Base-by-base conservation (phyloP, 2,329 filamentous ascomycete genomes). In the Trichoderma oligosporum region DNA sequence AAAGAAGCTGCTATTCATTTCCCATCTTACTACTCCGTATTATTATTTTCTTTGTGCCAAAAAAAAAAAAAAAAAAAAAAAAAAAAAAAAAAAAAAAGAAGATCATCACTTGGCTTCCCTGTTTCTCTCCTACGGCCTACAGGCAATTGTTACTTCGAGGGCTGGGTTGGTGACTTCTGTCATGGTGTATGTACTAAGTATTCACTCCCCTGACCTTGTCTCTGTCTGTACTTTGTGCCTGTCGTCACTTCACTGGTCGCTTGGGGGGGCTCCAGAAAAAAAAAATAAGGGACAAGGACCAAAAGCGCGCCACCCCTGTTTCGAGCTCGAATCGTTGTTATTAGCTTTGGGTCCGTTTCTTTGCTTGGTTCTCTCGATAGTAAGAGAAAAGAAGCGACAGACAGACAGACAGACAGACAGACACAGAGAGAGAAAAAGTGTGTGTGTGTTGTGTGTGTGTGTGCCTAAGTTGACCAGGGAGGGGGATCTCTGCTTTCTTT, bases 241-340 rank as follows among this genome's bases (percentile, higher is more conserved):
- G 48, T 52, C 42, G 48, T 52, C 48, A 52, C 48, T 52, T n/a
- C n/a, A n/a, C n/a, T n/a, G 27, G 27, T 31, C 27, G 5, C 11
- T 11, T 31, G 27, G 27, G 27, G 27, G 6, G 35, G 52, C 39
- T 55, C 52, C 52, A 46, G 41, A 45, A 38, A 38, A 38, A 49
- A 44, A 44, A 9, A 49, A 49, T 38, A 55, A 46, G 52, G 52
- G 41, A 46, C 41, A 45, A 22, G 31, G 29, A 46, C 18, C 42
- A 22, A 41, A 11, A 33, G 44, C 44, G 52, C 54, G 54, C 44
- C 45, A 48, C 54, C 54, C 54, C 54, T 25, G 54, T 56, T 51
- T 56, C 51, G 41, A 54, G 22, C 33, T 41, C 24, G 48, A 11
- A 24, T 52, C 22, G 31, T 35, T 45, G 31, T 47, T 45, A 45